phyloP scores from a whole-genome alignment of 2,329 filamentous ascomycete genomes.

The Sporothrix brasiliensis region DNA sequence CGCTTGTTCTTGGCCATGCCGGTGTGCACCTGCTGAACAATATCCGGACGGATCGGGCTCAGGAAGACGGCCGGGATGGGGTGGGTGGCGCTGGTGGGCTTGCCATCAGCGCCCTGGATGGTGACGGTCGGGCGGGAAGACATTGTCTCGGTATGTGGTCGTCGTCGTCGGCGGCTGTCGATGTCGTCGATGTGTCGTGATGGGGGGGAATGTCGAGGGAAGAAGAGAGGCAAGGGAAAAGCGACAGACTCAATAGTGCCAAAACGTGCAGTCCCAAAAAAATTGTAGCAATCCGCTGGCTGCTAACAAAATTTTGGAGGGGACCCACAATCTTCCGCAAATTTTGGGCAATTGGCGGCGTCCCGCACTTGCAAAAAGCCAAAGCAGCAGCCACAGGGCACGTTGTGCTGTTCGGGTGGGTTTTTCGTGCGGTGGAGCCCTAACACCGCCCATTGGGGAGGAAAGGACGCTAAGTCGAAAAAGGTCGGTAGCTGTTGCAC shows the following conservation, averaged over 20 bases:
- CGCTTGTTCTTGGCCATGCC: conserved; percentile 99
- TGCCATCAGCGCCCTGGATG: conserved; percentile 95
- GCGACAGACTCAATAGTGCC: conserved; percentile 8
- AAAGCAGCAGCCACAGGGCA: not conserved
- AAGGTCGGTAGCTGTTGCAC: not conserved
- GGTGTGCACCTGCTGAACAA: conserved; percentile 98
- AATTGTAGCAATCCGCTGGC: not conserved
- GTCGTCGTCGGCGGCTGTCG: conserved; percentile 25
- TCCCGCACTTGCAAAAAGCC: conserved; percentile 3
- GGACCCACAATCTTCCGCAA: conserved; percentile 25
- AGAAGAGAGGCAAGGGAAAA: conserved; percentile 21
- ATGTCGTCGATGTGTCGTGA: conserved; percentile 28
- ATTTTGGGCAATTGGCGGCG: conserved; percentile 26
- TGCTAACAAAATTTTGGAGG: conserved; percentile 25
- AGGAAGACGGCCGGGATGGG: conserved; percentile 96
- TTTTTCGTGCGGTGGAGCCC: conserved; percentile 36
- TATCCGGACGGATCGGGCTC: conserved; percentile 96
- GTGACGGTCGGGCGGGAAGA: conserved; percentile 96
- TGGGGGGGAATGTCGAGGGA: conserved; percentile 8
- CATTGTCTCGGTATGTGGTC: conserved; percentile 56
- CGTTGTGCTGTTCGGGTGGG: not conserved
- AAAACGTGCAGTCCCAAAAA: conserved; percentile 7
- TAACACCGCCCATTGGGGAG: conserved; percentile 5
- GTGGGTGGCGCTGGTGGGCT: conserved; percentile 84
- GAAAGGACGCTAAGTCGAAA: conserved; percentile 16